Evolutionary conservation across 2,329 filamentous ascomycete genomes (phyloP).

Genomic region (Aspergillus sclerotialis): DNA sequence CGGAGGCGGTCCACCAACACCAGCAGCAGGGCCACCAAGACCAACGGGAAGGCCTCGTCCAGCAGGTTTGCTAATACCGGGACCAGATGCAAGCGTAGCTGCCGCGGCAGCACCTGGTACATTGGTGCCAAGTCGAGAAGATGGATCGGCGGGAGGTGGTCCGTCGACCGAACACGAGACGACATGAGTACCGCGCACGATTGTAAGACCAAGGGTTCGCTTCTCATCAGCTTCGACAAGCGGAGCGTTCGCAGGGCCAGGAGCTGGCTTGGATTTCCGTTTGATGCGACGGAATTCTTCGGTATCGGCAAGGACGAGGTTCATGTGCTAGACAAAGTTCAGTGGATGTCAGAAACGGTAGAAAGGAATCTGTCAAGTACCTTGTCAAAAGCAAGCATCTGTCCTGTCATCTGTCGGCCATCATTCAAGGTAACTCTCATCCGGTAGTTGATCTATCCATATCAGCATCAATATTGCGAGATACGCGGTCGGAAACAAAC

Average conservation of each 20-base stretch:
- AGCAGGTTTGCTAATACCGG: slow-evolving; percentile 84
- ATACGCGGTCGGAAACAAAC: slow-evolving; percentile 12
- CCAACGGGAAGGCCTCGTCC: slow-evolving; percentile 78
- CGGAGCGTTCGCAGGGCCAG: slow-evolving; percentile 53
- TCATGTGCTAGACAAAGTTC: slow-evolving; percentile 71
- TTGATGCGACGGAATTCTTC: slow-evolving; percentile 94
- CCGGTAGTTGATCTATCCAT: slow-evolving; percentile 89
- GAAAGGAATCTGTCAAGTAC: slow-evolving; percentile 39
- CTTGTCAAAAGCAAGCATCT: slow-evolving; percentile 99
- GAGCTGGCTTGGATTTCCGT: slow-evolving; percentile 64
- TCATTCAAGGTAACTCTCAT: slow-evolving; percentile 96
- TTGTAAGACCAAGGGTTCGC: slow-evolving; percentile 89
- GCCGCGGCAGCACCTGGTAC: slow-evolving; percentile 55
- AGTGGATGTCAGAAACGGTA: slow-evolving; percentile 5
- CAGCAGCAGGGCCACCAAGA: slow-evolving; percentile 80
- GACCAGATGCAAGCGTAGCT: slow-evolving; percentile 69
- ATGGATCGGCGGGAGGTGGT: slow-evolving; percentile 88
- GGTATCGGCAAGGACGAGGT: slow-evolving; percentile 94
- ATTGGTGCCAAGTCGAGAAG: slow-evolving; percentile 75
- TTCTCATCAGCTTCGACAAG: slow-evolving; percentile 91
- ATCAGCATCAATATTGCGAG: slow-evolving; percentile 40
- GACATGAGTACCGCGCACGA: slow-evolving; percentile 89
- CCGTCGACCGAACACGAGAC: slow-evolving; percentile 94
- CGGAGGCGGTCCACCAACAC: slow-evolving; percentile 72
- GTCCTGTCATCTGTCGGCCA: slow-evolving; percentile 90